Conservation (phyloP, 352 stramenopile genomes). For the Phytophthora nicotianae region DNA sequence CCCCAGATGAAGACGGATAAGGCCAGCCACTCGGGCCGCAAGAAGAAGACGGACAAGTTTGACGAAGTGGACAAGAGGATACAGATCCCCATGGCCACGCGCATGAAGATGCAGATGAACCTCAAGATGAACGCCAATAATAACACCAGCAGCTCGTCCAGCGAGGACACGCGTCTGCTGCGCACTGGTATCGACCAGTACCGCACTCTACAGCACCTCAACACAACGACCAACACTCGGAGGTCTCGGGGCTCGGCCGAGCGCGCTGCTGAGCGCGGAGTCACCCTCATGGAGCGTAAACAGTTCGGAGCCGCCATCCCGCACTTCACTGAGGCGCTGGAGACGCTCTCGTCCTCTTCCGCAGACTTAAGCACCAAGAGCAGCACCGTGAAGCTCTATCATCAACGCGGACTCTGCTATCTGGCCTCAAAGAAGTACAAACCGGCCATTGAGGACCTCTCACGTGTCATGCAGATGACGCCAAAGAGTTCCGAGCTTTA, state of each 20-base stretch:
- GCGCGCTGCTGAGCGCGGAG: conserved; percentile 39
- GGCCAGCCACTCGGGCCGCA: conserved; percentile 7
- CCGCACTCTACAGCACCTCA: conserved; percentile 52
- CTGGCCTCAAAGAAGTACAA: conserved; percentile 60
- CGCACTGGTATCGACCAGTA: conserved; percentile 75
- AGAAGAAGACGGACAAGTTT: conserved; percentile 31
- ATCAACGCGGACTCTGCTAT: conserved; percentile 67
- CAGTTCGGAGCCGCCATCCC: conserved; percentile 65
- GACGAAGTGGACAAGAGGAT: conserved; percentile 77
- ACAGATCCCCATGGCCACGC: conserved; percentile 64
- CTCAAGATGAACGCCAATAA: conserved; percentile 34
- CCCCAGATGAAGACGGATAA: conserved; percentile 40
- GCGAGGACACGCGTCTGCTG: conserved; percentile 41
- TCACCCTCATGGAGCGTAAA: conserved; percentile 58
- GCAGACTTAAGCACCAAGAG: conserved; percentile 9
- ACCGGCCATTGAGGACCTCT: conserved; percentile 75
- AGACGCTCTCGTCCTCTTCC: conserved; percentile 18
- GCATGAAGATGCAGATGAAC: conserved; percentile 58
- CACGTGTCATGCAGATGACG: conserved; percentile 66
- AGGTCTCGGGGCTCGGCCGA: conserved; percentile 10
- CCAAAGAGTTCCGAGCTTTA: conserved; percentile 73
- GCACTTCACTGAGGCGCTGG: conserved; percentile 59
- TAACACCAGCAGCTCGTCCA: not conserved
- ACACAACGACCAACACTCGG: conserved; percentile 16
- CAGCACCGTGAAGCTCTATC: conserved; percentile 59